Base-by-base conservation (phyloP, 2,329 filamentous ascomycete species). In the Macrophomina pseudophaseolina region DNA sequence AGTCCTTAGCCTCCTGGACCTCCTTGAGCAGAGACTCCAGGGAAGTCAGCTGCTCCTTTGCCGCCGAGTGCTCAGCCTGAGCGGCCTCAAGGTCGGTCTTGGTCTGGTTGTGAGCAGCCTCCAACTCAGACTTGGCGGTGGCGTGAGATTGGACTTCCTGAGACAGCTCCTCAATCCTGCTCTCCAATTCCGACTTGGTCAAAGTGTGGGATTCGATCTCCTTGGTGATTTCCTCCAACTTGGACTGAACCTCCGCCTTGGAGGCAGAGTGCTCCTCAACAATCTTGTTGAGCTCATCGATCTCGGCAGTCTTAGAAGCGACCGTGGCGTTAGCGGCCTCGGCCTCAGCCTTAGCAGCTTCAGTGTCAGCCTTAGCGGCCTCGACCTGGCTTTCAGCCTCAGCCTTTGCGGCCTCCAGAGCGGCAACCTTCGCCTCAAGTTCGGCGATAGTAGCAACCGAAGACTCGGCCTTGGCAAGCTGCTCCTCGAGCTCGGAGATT, bases 291-390 rank as follows among this genome's bases (percentile, higher is more conserved):
- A 69, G 52, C 51, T 48, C 38, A 32, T 63, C 51, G 38, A 48
- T 49, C 62, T 64, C 66, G n/a, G 23, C 23, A 23, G 23, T 23
- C 23, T 23, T 23, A 23, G 23, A 23, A 23, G 23, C 23, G 23
- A 23, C 23, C 23, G 23, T 23, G 23, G 23, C 23, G 23, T 23
- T 23, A 23, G 23, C 23, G 23, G 51, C 52, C 42, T 69, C 66
- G 2, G 66, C 35, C 64, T 69, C 66, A 32, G 51, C 33, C 59
- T 67, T 67, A 23, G 32, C 14, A 35, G 14, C 58, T 30, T 73
- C 71, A 72, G 64, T 44, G 2, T 54, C 44, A 4, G 56, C 46
- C 48, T 44, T 38, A 16, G 65, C 30, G 18, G 54, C 40, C 28
- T 38, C 44, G 12, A 33, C 65, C 65, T 66, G 42, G 56, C 56